Conservation (phyloP, 495 filamentous ascomycete species). For the Penicillium silybi region DNA sequence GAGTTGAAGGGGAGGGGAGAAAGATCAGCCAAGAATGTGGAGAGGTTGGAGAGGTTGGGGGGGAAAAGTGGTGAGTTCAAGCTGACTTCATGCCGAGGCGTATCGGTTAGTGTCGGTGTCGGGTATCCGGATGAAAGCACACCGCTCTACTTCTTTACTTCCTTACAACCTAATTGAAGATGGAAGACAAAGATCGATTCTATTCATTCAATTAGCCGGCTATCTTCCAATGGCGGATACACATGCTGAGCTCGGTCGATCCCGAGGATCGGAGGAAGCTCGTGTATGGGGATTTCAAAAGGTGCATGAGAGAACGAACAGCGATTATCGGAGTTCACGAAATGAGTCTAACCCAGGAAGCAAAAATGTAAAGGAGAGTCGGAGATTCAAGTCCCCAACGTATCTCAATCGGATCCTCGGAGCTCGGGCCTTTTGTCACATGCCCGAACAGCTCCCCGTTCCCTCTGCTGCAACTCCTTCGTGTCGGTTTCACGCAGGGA, state of each 20-base stretch:
- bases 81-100: constrained; percentile 29
- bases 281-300: neutral
- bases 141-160: neutral
- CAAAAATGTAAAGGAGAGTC: neutral
- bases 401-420: neutral
- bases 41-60: constrained; percentile 1
- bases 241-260: neutral
- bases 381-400: neutral
- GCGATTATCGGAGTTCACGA: neutral
- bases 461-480: constrained; percentile 14
- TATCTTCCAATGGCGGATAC: neutral
- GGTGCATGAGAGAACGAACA: neutral
- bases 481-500: constrained; percentile 57
- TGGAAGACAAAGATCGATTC: neutral
- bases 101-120: constrained; percentile 30
- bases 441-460: neutral
- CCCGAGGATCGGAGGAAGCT: constrained; percentile 5
- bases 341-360: neutral
- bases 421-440: neutral
- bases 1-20: constrained; percentile 2
- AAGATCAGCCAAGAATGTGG: constrained; percentile 10
- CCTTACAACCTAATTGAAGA: neutral
- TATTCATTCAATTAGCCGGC: neutral
- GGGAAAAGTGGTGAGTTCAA: constrained; percentile 15
- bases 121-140: neutral